Base-by-base conservation (phyloP, 2,329 filamentous ascomycete genomes). In the Arthrobotrys entomopaga region DNA sequence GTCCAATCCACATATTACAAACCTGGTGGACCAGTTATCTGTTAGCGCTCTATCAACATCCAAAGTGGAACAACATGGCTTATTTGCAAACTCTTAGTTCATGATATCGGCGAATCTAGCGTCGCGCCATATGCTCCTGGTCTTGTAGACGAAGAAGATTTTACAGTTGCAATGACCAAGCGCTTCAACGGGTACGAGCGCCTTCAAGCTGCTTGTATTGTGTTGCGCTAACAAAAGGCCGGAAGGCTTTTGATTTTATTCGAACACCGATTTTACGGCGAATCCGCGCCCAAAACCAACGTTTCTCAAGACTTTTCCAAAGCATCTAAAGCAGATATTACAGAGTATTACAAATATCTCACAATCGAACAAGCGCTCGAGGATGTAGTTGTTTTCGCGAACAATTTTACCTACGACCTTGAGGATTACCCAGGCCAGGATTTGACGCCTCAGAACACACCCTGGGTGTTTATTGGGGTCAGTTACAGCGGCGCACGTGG, bases 361-460 rank as follows among this genome's bases (percentile, higher is more conserved):
- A 83, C 78, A 0, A 81, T 81, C 0, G 82, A 82, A 60, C 82
- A 84, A 66, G 80, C 82, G 0, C 78, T 84, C 13, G 81, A 81
- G 16, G 82, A 84, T 75, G 79, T 84, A 4, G 80, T 79, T 6
- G 70, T 73, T 13, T 84, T 84, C 49, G 82, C 82, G 0, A 80
- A 79, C 53, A 79, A 81, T 34, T 83, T 83, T 77, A 80, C 78
- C 46, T 79, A 80, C 52, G 73, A 77, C 19, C 63, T 78, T 16
- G 42, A 63, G 15, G 57, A 67, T 20, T 60, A 56, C 13, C 81
- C 82, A 46, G 79, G 80, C 22, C 46, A 72, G 13, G 54, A 65
- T 15, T 34, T 78, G n/a, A 77, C 52, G 3, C 77, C 78, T 7
- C 65, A 74, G 10, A 63, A 64, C 8, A 56, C 64, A 8, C 78